Evolutionary conservation across 768 basidiomycete genomes (phyloP).

Genomic region (Termitomyces sp.): DNA sequence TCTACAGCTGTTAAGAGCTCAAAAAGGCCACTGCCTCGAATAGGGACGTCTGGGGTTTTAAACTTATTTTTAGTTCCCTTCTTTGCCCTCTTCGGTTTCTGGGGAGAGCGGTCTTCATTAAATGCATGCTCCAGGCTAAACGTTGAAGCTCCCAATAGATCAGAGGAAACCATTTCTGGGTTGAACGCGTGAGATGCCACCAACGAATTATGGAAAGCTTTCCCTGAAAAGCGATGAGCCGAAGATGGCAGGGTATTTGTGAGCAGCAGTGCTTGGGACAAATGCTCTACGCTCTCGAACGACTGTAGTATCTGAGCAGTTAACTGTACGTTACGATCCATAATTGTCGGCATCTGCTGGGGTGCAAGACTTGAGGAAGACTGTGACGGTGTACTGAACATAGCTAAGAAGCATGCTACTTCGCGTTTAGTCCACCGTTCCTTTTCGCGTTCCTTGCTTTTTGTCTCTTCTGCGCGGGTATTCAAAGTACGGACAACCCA

Average conservation of each 20-base stretch:
- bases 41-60: not conserved
- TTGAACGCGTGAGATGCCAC: slow-evolving; percentile 21
- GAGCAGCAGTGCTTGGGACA: slow-evolving; percentile 60
- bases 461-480: slow-evolving; percentile 41
- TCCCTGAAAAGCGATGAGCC: slow-evolving; percentile 52
- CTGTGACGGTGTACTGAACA: slow-evolving; percentile 29
- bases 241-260: slow-evolving; percentile 38
- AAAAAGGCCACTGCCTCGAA: slow-evolving; percentile 25
- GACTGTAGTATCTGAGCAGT: slow-evolving; percentile 58
- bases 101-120: slow-evolving; percentile 30
- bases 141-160: slow-evolving; percentile 41
- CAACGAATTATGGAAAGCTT: slow-evolving; percentile 49
- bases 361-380: not conserved
- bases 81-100: slow-evolving; percentile 30
- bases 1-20: slow-evolving; percentile 32
- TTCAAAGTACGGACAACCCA: slow-evolving; percentile 54
- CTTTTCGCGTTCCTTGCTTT: slow-evolving; percentile 51
- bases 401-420: slow-evolving; percentile 50
- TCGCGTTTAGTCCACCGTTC: slow-evolving; percentile 69
- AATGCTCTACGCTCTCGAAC: slow-evolving; percentile 51
- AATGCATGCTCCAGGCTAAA: slow-evolving; percentile 45
- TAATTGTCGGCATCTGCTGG: slow-evolving; percentile 25
- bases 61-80: slow-evolving; percentile 9
- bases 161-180: slow-evolving; percentile 19
- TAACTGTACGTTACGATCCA: slow-evolving; percentile 62